Evolutionary conservation across 1,139 yeast genomes (phyloP).

Genomic region (Torulaspora globosa): DNA sequence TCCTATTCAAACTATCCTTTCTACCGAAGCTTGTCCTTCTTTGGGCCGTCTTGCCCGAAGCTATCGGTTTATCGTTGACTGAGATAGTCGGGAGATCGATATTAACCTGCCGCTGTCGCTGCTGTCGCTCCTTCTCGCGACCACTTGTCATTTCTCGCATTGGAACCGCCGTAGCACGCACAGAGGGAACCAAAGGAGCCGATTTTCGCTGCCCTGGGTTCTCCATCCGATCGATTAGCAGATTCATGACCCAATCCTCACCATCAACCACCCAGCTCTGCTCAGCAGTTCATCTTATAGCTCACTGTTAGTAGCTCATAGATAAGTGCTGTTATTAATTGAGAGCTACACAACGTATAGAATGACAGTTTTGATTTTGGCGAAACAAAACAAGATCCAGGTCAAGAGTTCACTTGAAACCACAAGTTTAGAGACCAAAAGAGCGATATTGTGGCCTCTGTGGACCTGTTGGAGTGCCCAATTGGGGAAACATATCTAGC

Average conservation of each 20-base stretch:
- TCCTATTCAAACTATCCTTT: constrained; percentile 4
- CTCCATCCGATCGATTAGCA: constrained; percentile 13
- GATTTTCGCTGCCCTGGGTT: constrained; percentile 11
- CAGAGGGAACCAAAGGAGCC: constrained; percentile 8
- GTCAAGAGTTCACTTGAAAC: neutral
- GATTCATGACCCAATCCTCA: constrained; percentile 4
- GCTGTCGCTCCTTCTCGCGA: neutral
- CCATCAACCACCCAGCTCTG: neutral
- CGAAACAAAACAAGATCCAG: constrained; percentile 6
- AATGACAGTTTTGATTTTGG: neutral
- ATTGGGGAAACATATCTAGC: neutral
- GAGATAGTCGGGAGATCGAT: constrained; percentile 14
- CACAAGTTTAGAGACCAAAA: neutral
- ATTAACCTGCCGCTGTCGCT: neutral
- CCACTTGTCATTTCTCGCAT: neutral
- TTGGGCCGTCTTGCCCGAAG: neutral
- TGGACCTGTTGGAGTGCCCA: neutral
- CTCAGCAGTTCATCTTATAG: neutral
- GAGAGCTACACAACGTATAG: neutral
- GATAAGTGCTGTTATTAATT: neutral
- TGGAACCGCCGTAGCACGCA: constrained; percentile 1
- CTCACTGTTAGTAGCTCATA: neutral
- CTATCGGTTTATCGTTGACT: constrained; percentile 14
- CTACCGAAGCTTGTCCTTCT: constrained; percentile 5
- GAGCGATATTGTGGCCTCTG: constrained; percentile 1